Conservation (phyloP, 176 grass and related monocot species). For the Typha latifolia region DNA sequence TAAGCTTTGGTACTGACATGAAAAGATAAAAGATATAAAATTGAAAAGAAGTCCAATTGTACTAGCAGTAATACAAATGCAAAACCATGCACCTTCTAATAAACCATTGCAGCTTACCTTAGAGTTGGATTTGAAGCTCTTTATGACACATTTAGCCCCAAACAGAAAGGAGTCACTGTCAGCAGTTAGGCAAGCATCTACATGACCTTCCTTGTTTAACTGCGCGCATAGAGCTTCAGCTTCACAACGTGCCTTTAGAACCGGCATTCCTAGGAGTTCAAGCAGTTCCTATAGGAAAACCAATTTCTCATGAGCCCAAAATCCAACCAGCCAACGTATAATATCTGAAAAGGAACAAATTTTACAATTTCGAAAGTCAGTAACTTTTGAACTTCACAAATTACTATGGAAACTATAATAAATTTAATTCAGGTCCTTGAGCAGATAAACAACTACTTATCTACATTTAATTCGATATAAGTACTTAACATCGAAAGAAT, state of each 20-base stretch:
- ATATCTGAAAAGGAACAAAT: no score
- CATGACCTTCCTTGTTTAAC: constrained; percentile 65
- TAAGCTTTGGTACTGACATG: no score
- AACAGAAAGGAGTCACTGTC: constrained; percentile 96
- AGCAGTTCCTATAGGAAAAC: constrained; percentile 61
- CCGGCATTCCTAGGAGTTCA: constrained; percentile 72
- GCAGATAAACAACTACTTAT: no score
- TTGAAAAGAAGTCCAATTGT: background rate
- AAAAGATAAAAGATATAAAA: background rate
- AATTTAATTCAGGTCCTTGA: background rate
- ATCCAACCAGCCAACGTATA: no score
- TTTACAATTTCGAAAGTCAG: no score
- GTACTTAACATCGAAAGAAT: background rate
- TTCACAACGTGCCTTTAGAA: constrained; percentile 59
- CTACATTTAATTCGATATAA: background rate
- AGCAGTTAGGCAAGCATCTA: constrained; percentile 90
- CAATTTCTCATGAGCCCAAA: no score
- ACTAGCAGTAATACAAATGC: no score
- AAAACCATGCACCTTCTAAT: no score
- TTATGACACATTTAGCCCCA: constrained; percentile 79
- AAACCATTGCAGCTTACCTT: constrained; percentile 41
- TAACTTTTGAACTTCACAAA: background rate
- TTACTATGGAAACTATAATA: background rate
- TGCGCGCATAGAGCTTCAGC: constrained; percentile 89
- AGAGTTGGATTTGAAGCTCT: constrained; percentile 64